Evolutionary conservation across 345 rosid species (phyloP), one percentile per base, ranked within the genome.

Genomic region (Aquilaria malaccensis): DNA sequence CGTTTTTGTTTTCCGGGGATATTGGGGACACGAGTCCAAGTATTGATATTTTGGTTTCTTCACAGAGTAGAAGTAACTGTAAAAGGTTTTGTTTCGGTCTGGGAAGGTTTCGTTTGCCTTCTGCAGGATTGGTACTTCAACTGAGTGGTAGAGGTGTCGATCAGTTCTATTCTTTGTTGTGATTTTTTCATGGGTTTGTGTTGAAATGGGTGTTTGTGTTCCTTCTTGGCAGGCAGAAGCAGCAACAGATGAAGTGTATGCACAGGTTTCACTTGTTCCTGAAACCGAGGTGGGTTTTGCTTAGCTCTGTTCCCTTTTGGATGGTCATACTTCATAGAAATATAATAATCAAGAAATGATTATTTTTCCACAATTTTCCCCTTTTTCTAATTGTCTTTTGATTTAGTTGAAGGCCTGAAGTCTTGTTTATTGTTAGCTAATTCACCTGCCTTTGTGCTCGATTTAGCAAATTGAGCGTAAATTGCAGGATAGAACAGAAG

Each of bases 201-300:
- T 56, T 76, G 41, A 65, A 50, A 50, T 75, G 58, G 65, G 59
- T 52, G 51, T 61, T 68, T 10, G 2, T 60, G 51, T 61, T 68
- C 7, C 0, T 60, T 52, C 46, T 45, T 72, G 62, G 58, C 81
- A 94, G 99, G 97, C 99, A n/a, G 97, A 91, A 78, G 82, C 85
- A 13, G 77, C 79, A 55, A 88, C 80, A 0, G 99, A 91, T 76
- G 99, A 94, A 66, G 99, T 88, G 30, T 91, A 88, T 71, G 95
- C 99, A 29, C 96, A 86, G 68, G 96, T 94, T 51, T 82, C 93
- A 13, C 80, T 94, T 65, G 70, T 82, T 80, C 91, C 91, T 51
- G 95, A 88, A 75, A 75, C 46, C 7, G 87, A 88, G 97, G 99
- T 91, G 56, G 52, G 85, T 62, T 48, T 15, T 56, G 29, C 70